A percentile compares a stretch with the other conserved stretches of the same genome.
These are phyloP conservation scores for Arthrobotrys megalospora DNA, from an alignment of 2,329 filamentous ascomycete species.

Conservation along the genomic window DNA sequence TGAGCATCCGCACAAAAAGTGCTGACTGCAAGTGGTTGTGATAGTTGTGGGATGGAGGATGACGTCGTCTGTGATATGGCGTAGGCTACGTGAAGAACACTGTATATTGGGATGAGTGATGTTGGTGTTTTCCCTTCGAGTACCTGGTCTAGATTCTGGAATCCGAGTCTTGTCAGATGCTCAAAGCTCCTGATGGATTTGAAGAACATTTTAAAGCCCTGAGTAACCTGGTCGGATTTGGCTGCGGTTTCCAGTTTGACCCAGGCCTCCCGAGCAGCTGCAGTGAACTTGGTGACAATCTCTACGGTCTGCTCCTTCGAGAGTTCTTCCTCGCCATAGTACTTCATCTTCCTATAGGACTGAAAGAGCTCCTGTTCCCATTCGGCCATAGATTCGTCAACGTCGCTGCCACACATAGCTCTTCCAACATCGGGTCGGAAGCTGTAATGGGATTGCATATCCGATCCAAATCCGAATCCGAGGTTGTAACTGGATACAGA, in stretches of 20 bases:
- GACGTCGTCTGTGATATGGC: slow-evolving; percentile 56
- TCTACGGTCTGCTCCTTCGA: slow-evolving; percentile 54
- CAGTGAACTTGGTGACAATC: slow-evolving; percentile 54
- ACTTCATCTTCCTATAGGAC: slow-evolving; percentile 56
- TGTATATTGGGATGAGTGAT: slow-evolving; percentile 47
- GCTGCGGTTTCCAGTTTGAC: slow-evolving; percentile 46
- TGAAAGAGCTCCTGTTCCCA: slow-evolving; percentile 59
- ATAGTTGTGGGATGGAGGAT: slow-evolving; percentile 34
- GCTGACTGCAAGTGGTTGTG: slow-evolving; percentile 30
- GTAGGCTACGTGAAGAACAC: slow-evolving; percentile 54
- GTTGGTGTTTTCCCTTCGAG: slow-evolving; percentile 51
- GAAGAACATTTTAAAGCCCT: slow-evolving; percentile 54
- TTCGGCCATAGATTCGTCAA: slow-evolving; percentile 56
- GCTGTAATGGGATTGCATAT: slow-evolving; percentile 45
- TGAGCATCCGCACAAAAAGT: slow-evolving; percentile 41
- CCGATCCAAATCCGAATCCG: slow-evolving; percentile 51
- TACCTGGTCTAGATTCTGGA: slow-evolving; percentile 50
- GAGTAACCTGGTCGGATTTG: slow-evolving; percentile 33
- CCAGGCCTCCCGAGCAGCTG: slow-evolving; percentile 50
- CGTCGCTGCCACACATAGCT: slow-evolving; percentile 28
- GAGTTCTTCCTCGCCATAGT: slow-evolving; percentile 56
- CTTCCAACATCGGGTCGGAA: slow-evolving; percentile 43
- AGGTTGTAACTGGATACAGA: slow-evolving; percentile 48
- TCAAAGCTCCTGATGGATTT: slow-evolving; percentile 46
- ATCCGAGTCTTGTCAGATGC: slow-evolving; percentile 49